Evolutionary conservation across 345 rosid genomes (phyloP), one percentile per base, ranked within the genome.

Genomic region (Moringa oleifera): DNA sequence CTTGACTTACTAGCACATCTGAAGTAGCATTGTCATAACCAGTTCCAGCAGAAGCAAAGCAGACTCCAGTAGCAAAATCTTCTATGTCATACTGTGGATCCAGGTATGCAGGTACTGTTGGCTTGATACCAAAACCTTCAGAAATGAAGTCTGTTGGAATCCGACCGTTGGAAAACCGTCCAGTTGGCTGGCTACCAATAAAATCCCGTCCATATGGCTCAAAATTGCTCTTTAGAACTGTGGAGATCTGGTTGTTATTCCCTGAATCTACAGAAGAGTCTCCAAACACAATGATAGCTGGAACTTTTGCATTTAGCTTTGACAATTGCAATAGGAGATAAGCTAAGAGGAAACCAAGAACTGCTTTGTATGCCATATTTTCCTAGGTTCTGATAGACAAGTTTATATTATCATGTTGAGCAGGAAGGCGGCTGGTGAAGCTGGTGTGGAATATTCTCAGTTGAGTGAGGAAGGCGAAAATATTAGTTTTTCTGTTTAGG

Each of bases 11-110:
- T 25, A 86, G 70, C 60, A 88, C 88, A 66, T 63, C 52, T 55
- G 94, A 68, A 56, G 96, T 91, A 50, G 85, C 85, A 73, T 86
- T 86, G 59, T 91, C 97, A 58, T 81, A 83, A 63, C 97, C 94
- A 8, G 94, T 88, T 68, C 97, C 96, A 9, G 97, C 93, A 45
- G 97, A 91, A 62, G 97, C 97, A 55, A 91, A 91, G 64, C 85
- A 84, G 62, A 91, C 94, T 0, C 97, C 94, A 0, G 88, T 81
- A n/a, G 90, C 83, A 51, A 88, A 88, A 67, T 91, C 88, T 64
- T 68, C 31, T 9, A 91, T 88, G 67, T 64, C 64, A 66, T 70
- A 86, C 3, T 52, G 51, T 1, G 91, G 91, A 76, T 91, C 94
- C 74, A 91, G 59, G 70, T 91, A 91, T 0, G 97, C 91, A 16